Percentiles rank a stretch among this genome's conserved stretches.
Conservation (phyloP, 2,329 filamentous ascomycete species). For the Shiraia sp. region DNA sequence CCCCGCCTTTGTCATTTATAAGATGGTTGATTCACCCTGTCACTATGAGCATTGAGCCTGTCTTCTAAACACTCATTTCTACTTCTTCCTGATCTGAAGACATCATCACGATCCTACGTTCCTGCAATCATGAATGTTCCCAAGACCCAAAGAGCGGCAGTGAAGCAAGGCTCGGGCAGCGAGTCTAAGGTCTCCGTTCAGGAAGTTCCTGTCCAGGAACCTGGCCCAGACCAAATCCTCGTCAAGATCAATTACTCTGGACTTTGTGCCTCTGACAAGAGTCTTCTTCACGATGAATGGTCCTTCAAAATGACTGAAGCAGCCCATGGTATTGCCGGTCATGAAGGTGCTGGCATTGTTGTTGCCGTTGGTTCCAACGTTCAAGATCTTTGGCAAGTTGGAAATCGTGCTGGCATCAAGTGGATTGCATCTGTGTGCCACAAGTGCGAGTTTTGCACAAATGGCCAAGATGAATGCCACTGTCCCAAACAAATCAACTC, state of each 20-base stretch:
- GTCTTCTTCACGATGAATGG: slow-evolving; percentile 44
- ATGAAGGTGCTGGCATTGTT: slow-evolving; percentile 76
- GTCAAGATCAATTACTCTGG: slow-evolving; percentile 61
- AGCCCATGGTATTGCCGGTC: slow-evolving; percentile 65
- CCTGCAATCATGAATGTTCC: slow-evolving; percentile 31
- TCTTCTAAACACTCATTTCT: too few species aligned
- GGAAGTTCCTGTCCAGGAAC: slow-evolving; percentile 35
- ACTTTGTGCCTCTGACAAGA: slow-evolving; percentile 59
- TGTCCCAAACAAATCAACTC: slow-evolving; percentile 65
- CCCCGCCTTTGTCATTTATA: too few species aligned
- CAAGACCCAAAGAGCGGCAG: slow-evolving; percentile 41
- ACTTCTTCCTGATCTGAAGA: too few species aligned
- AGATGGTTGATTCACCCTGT: too few species aligned
- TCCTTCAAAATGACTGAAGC: slow-evolving; percentile 28
- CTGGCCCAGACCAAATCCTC: slow-evolving; percentile 58
- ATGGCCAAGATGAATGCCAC: slow-evolving; percentile 57
- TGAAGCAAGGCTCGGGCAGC: slow-evolving; percentile 36
- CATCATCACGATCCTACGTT: too few species aligned
- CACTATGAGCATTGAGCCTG: too few species aligned
- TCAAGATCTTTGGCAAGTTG: slow-evolving; percentile 59
- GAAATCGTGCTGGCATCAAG: slow-evolving; percentile 58
- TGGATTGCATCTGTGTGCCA: slow-evolving; percentile 89
- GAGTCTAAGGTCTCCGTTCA: slow-evolving; percentile 28
- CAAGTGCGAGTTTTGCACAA: slow-evolving; percentile 76
- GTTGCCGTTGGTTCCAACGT: slow-evolving; percentile 73